Conservation (phyloP, 2,329 filamentous ascomycete genomes). For the Fusarium sulawesiense region DNA sequence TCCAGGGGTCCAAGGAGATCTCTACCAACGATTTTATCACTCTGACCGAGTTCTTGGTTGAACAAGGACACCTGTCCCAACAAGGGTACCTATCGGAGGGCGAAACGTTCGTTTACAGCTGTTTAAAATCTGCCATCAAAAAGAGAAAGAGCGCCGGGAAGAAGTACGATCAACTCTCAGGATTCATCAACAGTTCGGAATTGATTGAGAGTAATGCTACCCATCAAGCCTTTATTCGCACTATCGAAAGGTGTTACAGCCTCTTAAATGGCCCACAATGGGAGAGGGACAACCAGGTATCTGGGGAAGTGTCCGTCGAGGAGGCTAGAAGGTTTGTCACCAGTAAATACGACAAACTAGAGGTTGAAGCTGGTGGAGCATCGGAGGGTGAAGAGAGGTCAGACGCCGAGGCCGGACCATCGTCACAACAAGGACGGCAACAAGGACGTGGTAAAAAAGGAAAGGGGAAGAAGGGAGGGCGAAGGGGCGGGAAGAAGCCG, state of each 20-base stretch:
- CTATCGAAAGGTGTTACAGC: conserved; percentile 52
- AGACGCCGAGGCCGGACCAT: neutral
- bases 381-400: conserved; percentile 5
- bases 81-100: too few species aligned
- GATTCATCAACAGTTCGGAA: conserved; percentile 17
- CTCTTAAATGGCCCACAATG: conserved; percentile 50
- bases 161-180: neutral
- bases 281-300: neutral
- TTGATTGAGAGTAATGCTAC: conserved; percentile 51
- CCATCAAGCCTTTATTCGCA: conserved; percentile 58
- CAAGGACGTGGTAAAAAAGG: conserved; percentile 6
- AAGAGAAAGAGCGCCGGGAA: neutral
- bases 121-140: neutral
- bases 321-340: conserved; percentile 24
- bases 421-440: neutral
- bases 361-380: neutral
- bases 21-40: neutral
- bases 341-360: neutral
- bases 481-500: conserved; percentile 23
- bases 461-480: conserved; percentile 35
- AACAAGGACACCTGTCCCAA: too few species aligned
- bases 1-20: neutral
- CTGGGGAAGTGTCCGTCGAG: conserved; percentile 7
- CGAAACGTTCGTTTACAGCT: neutral
- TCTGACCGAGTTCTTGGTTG: neutral